Evolutionary conservation across 2,329 filamentous ascomycete species (phyloP), one percentile per base, ranked within the genome.

Genomic region (Fonsecaea pedrosoi): DNA sequence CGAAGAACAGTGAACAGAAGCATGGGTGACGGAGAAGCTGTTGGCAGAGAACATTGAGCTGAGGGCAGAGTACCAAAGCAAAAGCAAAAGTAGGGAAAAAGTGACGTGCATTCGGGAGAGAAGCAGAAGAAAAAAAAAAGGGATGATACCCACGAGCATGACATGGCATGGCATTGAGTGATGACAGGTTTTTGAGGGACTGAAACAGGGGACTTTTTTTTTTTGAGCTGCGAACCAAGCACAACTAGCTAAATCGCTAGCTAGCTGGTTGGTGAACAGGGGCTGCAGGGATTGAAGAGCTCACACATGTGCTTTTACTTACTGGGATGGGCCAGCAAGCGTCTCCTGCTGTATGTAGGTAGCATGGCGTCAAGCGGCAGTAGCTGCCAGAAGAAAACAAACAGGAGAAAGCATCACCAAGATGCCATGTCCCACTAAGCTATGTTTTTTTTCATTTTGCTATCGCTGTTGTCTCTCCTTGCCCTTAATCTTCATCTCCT

Each of bases 401-500:
- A 62, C 13, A 21, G 34, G 15, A 3, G 45, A 38, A 38, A 50
- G 18, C 56, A 42, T 37, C 18, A 50, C 50, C 50, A 38, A 30
- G 53, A 40, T 30, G 45, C 25, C 34, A 25, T 34, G 13, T 37
- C 37, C 30, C 32, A 37, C 32, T 38, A 8, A 42, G 15, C 10
- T 21, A 10, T 18, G 18, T 50, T 61, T 65, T 68, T 55, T 66
- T 15, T 45, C 50, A 25, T 35, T 58, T 60, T 66, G 12, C 54
- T n/a, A 54, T 45, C 38, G 10, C 62, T 58, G 32, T 64, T 58
- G 15, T 54, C 54, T 32, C 55, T 38, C 54, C n/a, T 60, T 37
- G 35, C 66, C 32, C 60, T 72, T 71, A 54, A 65, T 64, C 61
- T 78, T 78, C n/a, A 77, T 84, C 76, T 89, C 83, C 69, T 89